A percentile compares a stretch with the other conserved stretches of the same genome.
Conservation (phyloP, 2,329 filamentous ascomycete species). For the Sporothrix dimorphospora region DNA sequence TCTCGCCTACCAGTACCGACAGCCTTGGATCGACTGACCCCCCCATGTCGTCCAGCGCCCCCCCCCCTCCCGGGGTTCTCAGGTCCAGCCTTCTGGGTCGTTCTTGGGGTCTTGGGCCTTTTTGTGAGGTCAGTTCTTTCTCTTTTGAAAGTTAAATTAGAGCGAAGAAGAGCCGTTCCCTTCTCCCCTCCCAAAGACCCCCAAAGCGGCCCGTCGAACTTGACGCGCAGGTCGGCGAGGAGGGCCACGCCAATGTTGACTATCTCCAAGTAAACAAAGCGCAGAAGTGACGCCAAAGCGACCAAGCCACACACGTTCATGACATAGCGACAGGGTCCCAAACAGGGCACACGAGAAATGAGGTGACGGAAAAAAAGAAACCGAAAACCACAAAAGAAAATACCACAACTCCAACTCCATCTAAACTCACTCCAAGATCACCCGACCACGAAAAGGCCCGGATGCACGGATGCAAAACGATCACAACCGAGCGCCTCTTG, state of each 20-base stretch:
- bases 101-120: neutral
- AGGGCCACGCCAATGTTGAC: neutral
- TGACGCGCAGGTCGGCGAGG: conserved; percentile 7
- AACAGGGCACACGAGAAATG: conserved; percentile 15
- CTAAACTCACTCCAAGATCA: neutral
- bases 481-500: conserved; percentile 14
- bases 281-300: neutral
- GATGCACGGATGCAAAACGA: conserved; percentile 8
- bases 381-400: neutral
- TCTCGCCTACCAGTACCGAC: conserved; percentile 17
- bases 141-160: conserved; percentile 29
- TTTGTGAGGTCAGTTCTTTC: neutral
- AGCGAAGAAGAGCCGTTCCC: conserved; percentile 32
- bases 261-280: conserved; percentile 22
- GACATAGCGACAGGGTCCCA: neutral
- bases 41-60: neutral
- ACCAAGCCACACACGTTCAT: neutral
- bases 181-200: neutral
- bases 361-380: conserved; percentile 1
- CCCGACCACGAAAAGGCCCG: conserved; percentile 8
- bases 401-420: neutral
- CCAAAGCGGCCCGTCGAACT: neutral
- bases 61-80: neutral
- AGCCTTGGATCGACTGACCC: conserved; percentile 5
- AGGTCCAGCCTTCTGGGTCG: neutral